Evolutionary conservation across 2,329 filamentous ascomycete species (phyloP), one percentile per base, ranked within the genome.

Genomic region (Akanthomyces lecanii): DNA sequence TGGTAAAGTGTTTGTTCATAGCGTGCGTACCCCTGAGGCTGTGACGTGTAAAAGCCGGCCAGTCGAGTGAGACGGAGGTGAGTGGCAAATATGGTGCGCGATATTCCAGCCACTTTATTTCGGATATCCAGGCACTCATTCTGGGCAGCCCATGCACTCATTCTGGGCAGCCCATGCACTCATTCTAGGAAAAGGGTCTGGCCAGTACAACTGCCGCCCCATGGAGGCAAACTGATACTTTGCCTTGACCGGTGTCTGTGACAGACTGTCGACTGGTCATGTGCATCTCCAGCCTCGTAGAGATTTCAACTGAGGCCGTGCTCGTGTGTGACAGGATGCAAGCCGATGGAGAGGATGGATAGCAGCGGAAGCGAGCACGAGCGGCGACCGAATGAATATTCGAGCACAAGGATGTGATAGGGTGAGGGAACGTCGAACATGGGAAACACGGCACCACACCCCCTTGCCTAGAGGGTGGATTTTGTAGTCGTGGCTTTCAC

Each of bases 11-110:
- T n/a, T 61, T 48, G n/a, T 54, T 40, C 11, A 12, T 44, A 30
- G 48, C 48, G 38, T 61, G 40, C 30, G n/a, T 48, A 55, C 59
- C 59, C 59, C 59, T 61, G 59, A 61, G 42, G 42, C 21, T 61
- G 59, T 53, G 58, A 61, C 58, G 38, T 60, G 57, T 44, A 36
- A 23, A 21, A 21, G 57, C 30, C 36, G 36, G 57, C 25, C 44
- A 25, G 28, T 53, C 45, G 51, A 54, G 50, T 61, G 50, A 45
- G 38, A 61, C 50, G 38, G 47, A 38, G 5, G 48, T 61, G 40
- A 61, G 59, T 61, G 59, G 59, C 59, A 40, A 61, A 61, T 61
- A 16, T 30, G 48, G 36, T 36, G 59, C 59, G 59, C 30, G 42
- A 48, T 47, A 53, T 45, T 54, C 38, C 42, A 53, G 59, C 38